A percentile compares a stretch with the other conserved stretches of the same genome.
These are phyloP conservation scores for Xylaria grammica DNA, from an alignment of 495 filamentous ascomycete genomes.

Conservation along the genomic window DNA sequence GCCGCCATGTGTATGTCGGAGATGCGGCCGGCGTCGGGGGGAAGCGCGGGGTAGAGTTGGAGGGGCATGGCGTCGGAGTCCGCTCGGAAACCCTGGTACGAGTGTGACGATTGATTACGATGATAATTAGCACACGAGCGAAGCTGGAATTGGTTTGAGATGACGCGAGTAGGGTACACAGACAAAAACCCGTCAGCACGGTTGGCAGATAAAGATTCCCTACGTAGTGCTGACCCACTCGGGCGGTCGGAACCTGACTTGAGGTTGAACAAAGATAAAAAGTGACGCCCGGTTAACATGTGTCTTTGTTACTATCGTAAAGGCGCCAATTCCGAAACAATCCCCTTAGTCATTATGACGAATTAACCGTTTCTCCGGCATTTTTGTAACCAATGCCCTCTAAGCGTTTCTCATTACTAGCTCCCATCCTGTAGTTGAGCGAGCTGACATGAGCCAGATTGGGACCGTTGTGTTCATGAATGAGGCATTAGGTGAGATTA, in stretches of 20 bases:
- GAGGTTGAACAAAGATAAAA: background rate
- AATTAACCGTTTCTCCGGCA: background rate
- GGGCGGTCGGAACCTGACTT: background rate
- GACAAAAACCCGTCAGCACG: no score
- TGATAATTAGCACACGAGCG: background rate
- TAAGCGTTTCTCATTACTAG: background rate
- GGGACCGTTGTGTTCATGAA: background rate
- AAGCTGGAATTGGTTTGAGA: background rate
- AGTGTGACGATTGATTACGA: background rate
- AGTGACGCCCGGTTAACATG: background rate
- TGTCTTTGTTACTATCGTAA: background rate
- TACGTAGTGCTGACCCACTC: background rate
- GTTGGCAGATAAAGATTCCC: background rate
- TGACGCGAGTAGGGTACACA: background rate
- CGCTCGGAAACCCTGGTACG: no score
- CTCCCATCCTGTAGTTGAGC: background rate
- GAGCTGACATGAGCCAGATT: background rate
- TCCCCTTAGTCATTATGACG: background rate
- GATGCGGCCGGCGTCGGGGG: slow-evolving; percentile 43
- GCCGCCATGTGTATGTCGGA: slow-evolving; percentile 47
- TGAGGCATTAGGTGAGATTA: no score
- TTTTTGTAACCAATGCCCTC: background rate
- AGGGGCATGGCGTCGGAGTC: slow-evolving; percentile 14
- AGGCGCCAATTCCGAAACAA: background rate
- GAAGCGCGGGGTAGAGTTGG: slow-evolving; percentile 21